phyloP scores from a whole-genome alignment of 331 rosid genomes.

The Quercus tomentella region DNA sequence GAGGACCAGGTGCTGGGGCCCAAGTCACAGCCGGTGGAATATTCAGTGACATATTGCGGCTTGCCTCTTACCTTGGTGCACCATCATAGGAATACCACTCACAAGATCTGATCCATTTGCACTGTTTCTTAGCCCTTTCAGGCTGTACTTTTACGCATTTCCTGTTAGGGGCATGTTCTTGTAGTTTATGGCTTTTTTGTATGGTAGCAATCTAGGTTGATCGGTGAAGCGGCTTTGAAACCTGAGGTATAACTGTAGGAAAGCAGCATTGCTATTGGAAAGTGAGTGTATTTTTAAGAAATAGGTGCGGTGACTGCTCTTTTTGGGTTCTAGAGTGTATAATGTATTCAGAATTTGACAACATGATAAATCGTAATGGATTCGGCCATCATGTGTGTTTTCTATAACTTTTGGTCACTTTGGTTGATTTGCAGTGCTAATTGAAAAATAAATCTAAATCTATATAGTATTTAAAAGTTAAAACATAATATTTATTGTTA shows the following conservation, averaged over 20 bases:
- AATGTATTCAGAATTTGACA: too few relatives aligned
- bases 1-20: constrained; percentile 99
- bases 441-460: too few relatives aligned
- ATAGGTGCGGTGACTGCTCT: not conserved
- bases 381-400: rapidly evolving
- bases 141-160: not conserved
- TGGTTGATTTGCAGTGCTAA: too few relatives aligned
- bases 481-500: rapidly evolving
- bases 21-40: constrained; percentile 98
- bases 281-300: not conserved
- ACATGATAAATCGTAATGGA: too few relatives aligned
- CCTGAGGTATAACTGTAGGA: not conserved
- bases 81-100: constrained; percentile 56
- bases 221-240: not conserved
- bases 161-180: not conserved
- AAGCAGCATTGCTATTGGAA: not conserved
- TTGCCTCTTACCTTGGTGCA: constrained; percentile 97
- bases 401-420: too few relatives aligned
- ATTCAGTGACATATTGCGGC: constrained; percentile 87
- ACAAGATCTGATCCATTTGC: constrained; percentile 14
- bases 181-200: not conserved
- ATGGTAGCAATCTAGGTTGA: not conserved
- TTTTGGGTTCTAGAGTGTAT: not conserved
- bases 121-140: not conserved
- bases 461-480: too few relatives aligned